Evolutionary conservation across 2,329 filamentous ascomycete species (phyloP), one percentile per base, ranked within the genome.

Genomic region (Ceratocystis smalleyi): DNA sequence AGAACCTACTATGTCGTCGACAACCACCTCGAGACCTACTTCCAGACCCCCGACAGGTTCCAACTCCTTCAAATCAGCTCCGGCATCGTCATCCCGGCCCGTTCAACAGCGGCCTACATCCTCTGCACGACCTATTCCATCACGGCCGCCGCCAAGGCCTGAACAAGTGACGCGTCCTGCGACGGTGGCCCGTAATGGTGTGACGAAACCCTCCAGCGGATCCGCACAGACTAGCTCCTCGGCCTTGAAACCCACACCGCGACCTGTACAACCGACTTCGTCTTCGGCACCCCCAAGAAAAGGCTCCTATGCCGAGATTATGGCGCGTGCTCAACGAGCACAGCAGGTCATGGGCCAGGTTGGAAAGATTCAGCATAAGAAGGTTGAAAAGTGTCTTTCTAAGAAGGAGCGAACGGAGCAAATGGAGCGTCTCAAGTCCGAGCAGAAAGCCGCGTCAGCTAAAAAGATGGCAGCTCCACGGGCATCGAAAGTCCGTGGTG

Each of bases 291-390:
- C 80, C 1, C 84, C 83, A 1, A 89, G 89, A 73, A 88, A 87
- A 70, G 85, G 86, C 1, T 88, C 85, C 0, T 91, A 84, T 72
- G 82, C 84, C 45, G 87, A 90, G 70, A 86, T 90, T 66, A 79
- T 91, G 74, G 85, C 85, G 64, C 81, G 86, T 68, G 88, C 83
- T 40, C 84, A 87, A 70, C 82, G 83, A 67, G 85, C 83, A 12
- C 83, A 88, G 70, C 77, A 76, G 47, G 77, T 75, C 49, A 81
- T 83, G 76, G 80, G 77, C n/a, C 80, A 81, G 69, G 78, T 86
- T 27, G 86, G 86, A 64, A 84, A 83, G 69, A 88, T 90, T 68
- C 87, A 89, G 71, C 86, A 90, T 73, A 89, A 89, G 71, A 79
- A 85, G 22, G 81, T 84, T 1, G 86, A 88, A 69, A 86, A 84